These are phyloP conservation scores for Bruguiera gymnorhiza DNA, from an alignment of 345 rosid genomes.

Conservation along the genomic window DNA sequence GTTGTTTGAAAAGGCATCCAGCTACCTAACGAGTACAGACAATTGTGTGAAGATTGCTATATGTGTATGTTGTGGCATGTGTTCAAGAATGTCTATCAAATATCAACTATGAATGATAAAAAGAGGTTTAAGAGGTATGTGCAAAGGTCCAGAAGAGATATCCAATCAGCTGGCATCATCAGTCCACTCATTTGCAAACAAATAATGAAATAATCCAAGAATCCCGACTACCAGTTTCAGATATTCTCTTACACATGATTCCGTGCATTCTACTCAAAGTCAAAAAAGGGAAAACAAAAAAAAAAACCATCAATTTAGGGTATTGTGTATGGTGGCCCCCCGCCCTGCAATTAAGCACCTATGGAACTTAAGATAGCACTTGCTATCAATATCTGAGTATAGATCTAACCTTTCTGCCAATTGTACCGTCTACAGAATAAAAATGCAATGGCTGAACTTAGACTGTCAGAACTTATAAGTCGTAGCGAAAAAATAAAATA, in stretches of 20 bases:
- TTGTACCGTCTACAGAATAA: neutral
- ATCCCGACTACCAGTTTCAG: conserved; percentile 3
- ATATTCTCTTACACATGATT: neutral
- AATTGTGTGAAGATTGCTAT: too few species aligned
- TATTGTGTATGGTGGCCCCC: conserved; percentile 7
- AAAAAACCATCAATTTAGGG: conserved; percentile 2
- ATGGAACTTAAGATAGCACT: neutral
- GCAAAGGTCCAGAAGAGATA: neutral
- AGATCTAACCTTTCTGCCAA: neutral
- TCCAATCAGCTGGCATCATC: neutral
- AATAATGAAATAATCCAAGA: neutral
- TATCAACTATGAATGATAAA: neutral
- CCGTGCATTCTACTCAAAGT: neutral
- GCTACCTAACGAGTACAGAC: too few species aligned
- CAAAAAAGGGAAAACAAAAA: too few species aligned
- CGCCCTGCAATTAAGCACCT: neutral
- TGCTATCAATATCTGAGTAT: conserved; percentile 3
- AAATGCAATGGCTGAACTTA: too few species aligned
- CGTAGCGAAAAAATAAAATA: too few species aligned
- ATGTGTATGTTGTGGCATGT: too few species aligned
- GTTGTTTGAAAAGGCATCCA: too few species aligned
- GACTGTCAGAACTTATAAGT: too few species aligned
- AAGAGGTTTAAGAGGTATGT: neutral
- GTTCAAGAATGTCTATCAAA: neutral
- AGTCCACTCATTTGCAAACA: neutral